Conservation (phyloP, 2,329 filamentous ascomycete species). For the Ceratocystis harringtonii region DNA sequence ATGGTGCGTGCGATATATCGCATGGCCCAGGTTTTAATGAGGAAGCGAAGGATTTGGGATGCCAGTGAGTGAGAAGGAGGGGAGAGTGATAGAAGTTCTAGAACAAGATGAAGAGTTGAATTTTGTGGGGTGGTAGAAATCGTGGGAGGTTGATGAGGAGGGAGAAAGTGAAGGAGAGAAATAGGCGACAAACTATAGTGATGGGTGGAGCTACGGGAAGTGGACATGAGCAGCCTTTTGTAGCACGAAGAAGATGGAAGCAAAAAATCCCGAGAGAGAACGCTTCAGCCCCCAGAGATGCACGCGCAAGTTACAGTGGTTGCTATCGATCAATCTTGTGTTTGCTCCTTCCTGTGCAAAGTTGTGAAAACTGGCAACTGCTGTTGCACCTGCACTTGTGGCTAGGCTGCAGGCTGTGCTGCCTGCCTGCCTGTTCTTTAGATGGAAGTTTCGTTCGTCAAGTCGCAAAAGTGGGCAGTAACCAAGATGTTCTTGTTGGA, state of each 20-base stretch:
- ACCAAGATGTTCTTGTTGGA: background rate
- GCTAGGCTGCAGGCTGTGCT: background rate
- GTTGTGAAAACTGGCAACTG: background rate
- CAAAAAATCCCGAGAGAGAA: background rate
- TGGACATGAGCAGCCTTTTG: background rate
- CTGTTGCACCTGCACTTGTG: background rate
- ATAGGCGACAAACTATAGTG: background rate
- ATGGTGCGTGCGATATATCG: constrained; percentile 1
- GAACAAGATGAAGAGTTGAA: background rate
- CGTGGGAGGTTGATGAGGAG: background rate
- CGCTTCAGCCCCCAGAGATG: background rate
- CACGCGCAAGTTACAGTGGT: background rate
- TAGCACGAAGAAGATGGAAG: background rate
- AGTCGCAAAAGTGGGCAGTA: background rate
- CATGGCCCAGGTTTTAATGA: background rate
- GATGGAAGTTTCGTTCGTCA: background rate
- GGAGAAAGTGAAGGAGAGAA: background rate
- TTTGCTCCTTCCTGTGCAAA: constrained; percentile 1
- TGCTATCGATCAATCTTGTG: background rate
- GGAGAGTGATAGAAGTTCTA: background rate
- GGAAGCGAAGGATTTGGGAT: background rate
- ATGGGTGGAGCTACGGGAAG: background rate
- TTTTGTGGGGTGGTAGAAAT: constrained; percentile 1
- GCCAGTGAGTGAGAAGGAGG: background rate
- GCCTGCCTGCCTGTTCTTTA: background rate